Evolutionary conservation across 2,329 filamentous ascomycete genomes (phyloP), one percentile per base, ranked within the genome.

Genomic region (Myriosclerotinia curreyana): DNA sequence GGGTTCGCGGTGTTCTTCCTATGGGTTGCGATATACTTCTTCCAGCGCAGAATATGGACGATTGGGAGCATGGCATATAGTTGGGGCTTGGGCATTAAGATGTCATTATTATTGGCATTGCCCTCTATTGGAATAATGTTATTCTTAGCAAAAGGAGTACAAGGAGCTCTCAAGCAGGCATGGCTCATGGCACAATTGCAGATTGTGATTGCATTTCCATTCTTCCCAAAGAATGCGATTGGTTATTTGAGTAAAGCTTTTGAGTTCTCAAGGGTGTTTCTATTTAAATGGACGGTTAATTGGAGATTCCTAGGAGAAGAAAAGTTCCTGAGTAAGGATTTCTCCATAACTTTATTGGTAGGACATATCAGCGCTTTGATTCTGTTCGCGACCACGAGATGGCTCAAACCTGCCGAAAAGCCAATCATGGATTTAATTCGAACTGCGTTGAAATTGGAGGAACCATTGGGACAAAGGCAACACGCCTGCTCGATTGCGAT

Each of bases 281-380:
- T 96, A 71, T 98, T 94, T 81, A 92, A 94, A 77, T 99, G 95
- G 95, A 99, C 95, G 0, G 95, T 99, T 70, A 99, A 99, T 77
- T 99, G 95, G 95, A 87, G 93, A 62, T 98, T 98, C 75, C 78
- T 97, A n/a, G 88, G 90, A 20, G 92, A 97, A 76, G 84, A 90
- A 8, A 77, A 79, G 0, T 99, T 99, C 72, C 82, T 96, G 54
- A 89, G 86, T n/a, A 81, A 76, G 64, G 74, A 77, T 3, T 90
- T 91, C 71, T 83, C 87, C 20, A 70, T 82, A 15, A 74, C 76
- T 28, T 77, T 91, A 58, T 76, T 91, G 22, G 77, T 77, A 22
- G 71, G 79, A 38, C 87, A 91, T 74, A 71, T 81, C 14, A 75
- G 77, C 25, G 74, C 90, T 20, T 77, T 91, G 15, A 69, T 78